Evolutionary conservation across 2,329 filamentous ascomycete species (phyloP).

Genomic region (Claviceps sorghi): DNA sequence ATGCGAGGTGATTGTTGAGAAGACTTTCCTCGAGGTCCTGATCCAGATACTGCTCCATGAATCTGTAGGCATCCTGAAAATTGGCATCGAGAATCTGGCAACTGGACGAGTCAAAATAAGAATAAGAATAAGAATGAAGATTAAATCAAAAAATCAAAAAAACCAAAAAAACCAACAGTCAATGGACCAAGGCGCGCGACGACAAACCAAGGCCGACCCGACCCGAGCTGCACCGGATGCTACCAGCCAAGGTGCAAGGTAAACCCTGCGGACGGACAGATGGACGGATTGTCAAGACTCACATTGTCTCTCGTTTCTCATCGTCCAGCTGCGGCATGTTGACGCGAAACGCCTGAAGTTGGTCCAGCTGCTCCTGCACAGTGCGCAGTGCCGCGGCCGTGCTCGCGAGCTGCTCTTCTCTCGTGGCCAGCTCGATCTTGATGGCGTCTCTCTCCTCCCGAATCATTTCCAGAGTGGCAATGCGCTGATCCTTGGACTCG

Average conservation of each 20-base stretch:
- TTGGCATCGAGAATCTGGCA: neutral
- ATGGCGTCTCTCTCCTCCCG: neutral
- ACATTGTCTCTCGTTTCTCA: neutral
- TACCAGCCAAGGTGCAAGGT: too few species aligned
- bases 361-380: neutral
- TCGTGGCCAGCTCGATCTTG: neutral
- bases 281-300: neutral
- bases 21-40: neutral
- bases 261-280: neutral
- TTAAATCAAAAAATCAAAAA: too few species aligned
- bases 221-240: too few species aligned
- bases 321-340: neutral
- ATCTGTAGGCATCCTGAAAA: neutral
- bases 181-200: too few species aligned
- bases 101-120: neutral
- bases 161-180: too few species aligned
- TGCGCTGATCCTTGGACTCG: neutral
- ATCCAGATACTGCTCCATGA: neutral
- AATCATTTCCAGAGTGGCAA: neutral
- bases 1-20: neutral
- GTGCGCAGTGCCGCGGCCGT: neutral
- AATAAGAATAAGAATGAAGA: neutral
- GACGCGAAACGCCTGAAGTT: neutral
- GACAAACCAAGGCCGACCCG: too few species aligned
- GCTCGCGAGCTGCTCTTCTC: neutral